Percentiles rank a stretch among this genome's conserved stretches.
Evolutionary conservation across 2,329 filamentous ascomycete genomes (phyloP).

Genomic region (Didymella pinodella): DNA sequence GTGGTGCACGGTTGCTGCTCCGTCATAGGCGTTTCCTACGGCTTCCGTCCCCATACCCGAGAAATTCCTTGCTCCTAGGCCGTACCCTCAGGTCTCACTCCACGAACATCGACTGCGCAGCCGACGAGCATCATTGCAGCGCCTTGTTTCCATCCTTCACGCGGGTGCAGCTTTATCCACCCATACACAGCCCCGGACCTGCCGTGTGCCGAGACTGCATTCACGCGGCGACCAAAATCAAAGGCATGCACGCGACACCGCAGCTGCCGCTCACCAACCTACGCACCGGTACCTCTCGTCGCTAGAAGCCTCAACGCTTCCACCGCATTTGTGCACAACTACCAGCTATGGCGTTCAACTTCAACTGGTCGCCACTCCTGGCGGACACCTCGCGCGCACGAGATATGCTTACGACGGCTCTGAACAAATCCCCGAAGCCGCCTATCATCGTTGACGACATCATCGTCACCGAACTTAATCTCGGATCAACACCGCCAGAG

Average conservation of each 20-base stretch:
- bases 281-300: conserved; percentile 25
- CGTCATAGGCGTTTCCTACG: conserved; percentile 27
- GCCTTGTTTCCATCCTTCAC: conserved; percentile 13
- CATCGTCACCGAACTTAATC: conserved; percentile 95
- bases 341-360: conserved; percentile 93
- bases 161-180: conserved; percentile 17
- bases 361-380: conserved; percentile 99
- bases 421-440: conserved; percentile 98
- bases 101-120: conserved; percentile 30
- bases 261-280: conserved; percentile 33
- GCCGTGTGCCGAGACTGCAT: conserved; percentile 30
- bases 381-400: conserved; percentile 91
- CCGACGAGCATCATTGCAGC: conserved; percentile 15
- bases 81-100: conserved; percentile 28
- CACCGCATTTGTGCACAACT: conserved; percentile 7
- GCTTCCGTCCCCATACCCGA: conserved; percentile 32
- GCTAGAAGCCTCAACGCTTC: conserved; percentile 32
- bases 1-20: conserved; percentile 19
- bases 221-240: conserved; percentile 43
- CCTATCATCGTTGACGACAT: conserved; percentile 99
- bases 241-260: conserved; percentile 51
- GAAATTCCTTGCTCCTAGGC: conserved; percentile 31
- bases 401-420: conserved; percentile 89
- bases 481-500: conserved; percentile 92
- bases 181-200: conserved; percentile 20